Conservation (phyloP, 495 filamentous ascomycete genomes). For the Friedmanniomyces endolithicus region DNA sequence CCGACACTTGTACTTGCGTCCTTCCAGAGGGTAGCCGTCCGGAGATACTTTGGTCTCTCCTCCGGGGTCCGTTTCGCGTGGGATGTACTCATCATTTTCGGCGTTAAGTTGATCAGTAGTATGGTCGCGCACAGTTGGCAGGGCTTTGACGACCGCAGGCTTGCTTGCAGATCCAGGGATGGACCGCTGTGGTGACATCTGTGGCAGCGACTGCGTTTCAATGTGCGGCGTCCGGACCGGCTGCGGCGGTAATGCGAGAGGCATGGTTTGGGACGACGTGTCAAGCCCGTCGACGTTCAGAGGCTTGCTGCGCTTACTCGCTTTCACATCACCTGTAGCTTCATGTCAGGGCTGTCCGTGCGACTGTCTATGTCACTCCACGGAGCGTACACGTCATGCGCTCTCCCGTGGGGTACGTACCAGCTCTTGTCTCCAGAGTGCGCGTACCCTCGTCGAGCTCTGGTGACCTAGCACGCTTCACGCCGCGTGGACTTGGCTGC, state of each 20-base stretch:
- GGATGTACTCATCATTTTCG: conserved; percentile 91
- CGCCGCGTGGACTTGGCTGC: conserved; percentile 54
- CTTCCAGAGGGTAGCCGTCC: conserved; percentile 68
- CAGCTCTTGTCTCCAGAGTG: conserved; percentile 58
- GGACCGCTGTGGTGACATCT: conserved; percentile 64
- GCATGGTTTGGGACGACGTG: conserved; percentile 26
- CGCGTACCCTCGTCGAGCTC: conserved; percentile 59
- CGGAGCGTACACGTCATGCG: neutral
- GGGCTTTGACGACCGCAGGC: conserved; percentile 70
- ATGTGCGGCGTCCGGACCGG: conserved; percentile 67
- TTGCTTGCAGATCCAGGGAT: conserved; percentile 66
- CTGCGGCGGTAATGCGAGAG: conserved; percentile 22
- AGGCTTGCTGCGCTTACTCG: conserved; percentile 63
- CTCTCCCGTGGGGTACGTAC: conserved; percentile 45
- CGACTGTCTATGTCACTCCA: neutral
- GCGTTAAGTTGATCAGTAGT: conserved; percentile 90
- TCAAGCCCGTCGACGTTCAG: conserved; percentile 37
- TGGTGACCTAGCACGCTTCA: conserved; percentile 90
- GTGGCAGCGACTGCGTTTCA: conserved; percentile 56
- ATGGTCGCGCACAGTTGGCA: conserved; percentile 92
- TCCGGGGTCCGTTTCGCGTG: conserved; percentile 80
- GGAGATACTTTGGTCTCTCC: conserved; percentile 87
- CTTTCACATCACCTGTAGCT: conserved; percentile 47
- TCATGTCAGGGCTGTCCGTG: neutral
- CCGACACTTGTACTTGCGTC: conserved; percentile 80